Evolutionary conservation across 78 protist genomes (phyloP).

Genomic region (Fonticula alba): DNA sequence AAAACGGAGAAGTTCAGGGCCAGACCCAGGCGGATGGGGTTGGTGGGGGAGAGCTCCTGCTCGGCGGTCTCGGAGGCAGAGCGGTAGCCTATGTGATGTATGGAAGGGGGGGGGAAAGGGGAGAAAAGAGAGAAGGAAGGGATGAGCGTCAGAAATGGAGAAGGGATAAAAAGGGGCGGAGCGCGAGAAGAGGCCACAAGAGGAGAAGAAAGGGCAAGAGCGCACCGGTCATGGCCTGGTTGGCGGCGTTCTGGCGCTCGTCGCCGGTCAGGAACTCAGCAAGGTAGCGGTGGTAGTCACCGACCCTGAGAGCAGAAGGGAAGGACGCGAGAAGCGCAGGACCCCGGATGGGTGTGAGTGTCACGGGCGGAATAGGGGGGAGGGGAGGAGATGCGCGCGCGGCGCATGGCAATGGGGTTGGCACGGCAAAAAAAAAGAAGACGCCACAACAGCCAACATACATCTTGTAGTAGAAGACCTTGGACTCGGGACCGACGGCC

Average conservation of each 20-base stretch:
- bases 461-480: constrained; percentile 90
- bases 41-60: constrained; percentile 69
- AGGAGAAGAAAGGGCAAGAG: not conserved
- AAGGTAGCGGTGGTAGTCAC: constrained; percentile 65
- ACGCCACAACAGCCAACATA: not conserved
- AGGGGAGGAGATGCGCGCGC: too few relatives aligned
- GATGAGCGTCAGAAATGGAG: not conserved
- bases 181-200: not conserved
- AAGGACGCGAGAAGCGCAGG: not conserved
- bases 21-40: constrained; percentile 94
- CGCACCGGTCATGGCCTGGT: too few relatives aligned
- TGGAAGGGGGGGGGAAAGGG: too few relatives aligned
- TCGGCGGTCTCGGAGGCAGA: constrained; percentile 30
- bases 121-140: not conserved
- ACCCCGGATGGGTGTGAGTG: not conserved
- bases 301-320: not conserved
- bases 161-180: not conserved
- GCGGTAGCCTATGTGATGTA: not conserved
- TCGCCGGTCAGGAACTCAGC: constrained; percentile 78
- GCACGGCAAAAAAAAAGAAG: too few relatives aligned
- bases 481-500: constrained; percentile 46
- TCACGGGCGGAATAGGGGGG: too few relatives aligned
- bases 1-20: constrained; percentile 97
- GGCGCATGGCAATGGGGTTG: too few relatives aligned
- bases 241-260: too few relatives aligned